These are phyloP conservation scores for Hypoxylon fragiforme DNA, from an alignment of 495 filamentous ascomycete species.

Conservation along the genomic window DNA sequence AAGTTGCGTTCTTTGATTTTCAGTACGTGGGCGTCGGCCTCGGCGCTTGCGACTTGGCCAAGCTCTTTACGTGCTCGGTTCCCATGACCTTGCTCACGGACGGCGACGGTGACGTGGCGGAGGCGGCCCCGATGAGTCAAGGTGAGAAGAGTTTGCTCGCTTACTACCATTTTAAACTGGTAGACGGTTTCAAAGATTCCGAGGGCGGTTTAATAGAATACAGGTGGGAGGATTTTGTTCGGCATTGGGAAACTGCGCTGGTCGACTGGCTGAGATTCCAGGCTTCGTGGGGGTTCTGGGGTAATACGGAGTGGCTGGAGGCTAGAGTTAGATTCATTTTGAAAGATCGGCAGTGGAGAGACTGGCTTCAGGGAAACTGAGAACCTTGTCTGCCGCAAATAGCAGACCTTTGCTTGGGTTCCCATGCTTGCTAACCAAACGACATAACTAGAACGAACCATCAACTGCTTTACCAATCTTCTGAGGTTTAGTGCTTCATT, in stretches of 20 bases:
- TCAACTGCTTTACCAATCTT: too few species aligned
- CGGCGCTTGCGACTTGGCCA: conserved; percentile 52
- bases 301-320: conserved; percentile 49
- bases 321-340: conserved; percentile 38
- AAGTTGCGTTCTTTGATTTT: conserved; percentile 52
- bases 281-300: conserved; percentile 55
- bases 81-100: conserved; percentile 30
- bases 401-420: too few species aligned
- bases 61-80: conserved; percentile 47
- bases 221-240: conserved; percentile 42
- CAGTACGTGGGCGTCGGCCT: conserved; percentile 51
- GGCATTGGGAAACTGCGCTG: conserved; percentile 51
- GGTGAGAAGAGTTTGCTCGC: conserved; percentile 43
- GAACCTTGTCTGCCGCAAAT: too few species aligned
- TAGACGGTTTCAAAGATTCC: conserved; percentile 5
- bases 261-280: conserved; percentile 55
- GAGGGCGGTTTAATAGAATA: conserved; percentile 29
- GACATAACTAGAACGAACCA: too few species aligned
- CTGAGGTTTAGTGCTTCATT: too few species aligned
- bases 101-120: conserved; percentile 14
- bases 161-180: conserved; percentile 38
- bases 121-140: conserved; percentile 29
- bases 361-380: conserved; percentile 19
- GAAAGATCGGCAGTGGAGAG: conserved; percentile 26
- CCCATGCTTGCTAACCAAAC: too few species aligned